phyloP scores from a whole-genome alignment of 2,329 filamentous ascomycete species.

The Eutypa lata region DNA sequence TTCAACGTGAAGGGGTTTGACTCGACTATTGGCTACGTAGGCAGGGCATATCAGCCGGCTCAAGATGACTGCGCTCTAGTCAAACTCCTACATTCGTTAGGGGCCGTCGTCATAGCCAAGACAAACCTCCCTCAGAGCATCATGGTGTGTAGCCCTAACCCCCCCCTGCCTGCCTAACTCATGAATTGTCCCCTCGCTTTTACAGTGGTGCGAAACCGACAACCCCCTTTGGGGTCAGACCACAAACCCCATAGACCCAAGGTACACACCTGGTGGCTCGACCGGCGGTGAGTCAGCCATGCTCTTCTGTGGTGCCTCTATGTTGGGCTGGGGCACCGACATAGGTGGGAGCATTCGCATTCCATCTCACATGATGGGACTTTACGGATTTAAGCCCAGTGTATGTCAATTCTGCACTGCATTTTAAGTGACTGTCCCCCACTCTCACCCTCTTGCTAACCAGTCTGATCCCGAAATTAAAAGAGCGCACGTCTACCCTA shows the following conservation, averaged over 20 bases:
- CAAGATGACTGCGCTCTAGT: slow-evolving; percentile 69
- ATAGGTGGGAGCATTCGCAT: slow-evolving; percentile 85
- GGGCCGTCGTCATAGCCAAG: slow-evolving; percentile 89
- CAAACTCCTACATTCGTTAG: slow-evolving; percentile 77
- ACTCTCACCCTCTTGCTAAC: no score
- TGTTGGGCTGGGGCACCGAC: slow-evolving; percentile 87
- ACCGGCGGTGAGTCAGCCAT: slow-evolving; percentile 84
- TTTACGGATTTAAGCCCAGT: no score
- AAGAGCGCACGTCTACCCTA: no score
- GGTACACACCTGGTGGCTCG: slow-evolving; percentile 84
- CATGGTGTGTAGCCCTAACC: no score
- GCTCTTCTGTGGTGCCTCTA: slow-evolving; percentile 76
- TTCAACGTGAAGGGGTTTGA: slow-evolving; percentile 82
- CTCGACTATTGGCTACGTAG: slow-evolving; percentile 75
- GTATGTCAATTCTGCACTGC: no score
- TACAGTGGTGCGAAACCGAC: slow-evolving; percentile 81
- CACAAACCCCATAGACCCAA: slow-evolving; percentile 78
- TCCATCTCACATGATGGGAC: slow-evolving; percentile 85
- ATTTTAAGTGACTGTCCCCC: no score
- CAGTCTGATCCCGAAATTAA: no score
- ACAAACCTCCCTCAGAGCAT: slow-evolving; percentile 89
- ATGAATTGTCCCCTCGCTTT: no score
- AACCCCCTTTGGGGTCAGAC: slow-evolving; percentile 77
- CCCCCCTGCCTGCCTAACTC: no score
- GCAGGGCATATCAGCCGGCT: slow-evolving; percentile 65